Evolutionary conservation across 129 eudicot species (phyloP).

Genomic region (Artemisia argyi): DNA sequence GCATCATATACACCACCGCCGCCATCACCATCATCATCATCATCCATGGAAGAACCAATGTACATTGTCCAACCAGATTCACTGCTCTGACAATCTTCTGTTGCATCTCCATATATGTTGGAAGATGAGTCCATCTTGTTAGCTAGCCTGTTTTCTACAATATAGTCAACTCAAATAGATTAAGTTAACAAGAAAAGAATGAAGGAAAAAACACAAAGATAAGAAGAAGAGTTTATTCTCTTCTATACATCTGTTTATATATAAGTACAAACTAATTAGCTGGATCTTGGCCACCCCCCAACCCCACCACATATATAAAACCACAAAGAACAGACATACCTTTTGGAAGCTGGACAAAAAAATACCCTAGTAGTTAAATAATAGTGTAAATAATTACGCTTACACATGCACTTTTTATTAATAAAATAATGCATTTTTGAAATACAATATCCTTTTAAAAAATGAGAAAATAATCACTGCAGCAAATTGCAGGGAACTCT

Average conservation of each 20-base stretch:
- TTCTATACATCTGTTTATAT: conserved; percentile 38
- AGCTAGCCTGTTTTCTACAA: conserved; percentile 27
- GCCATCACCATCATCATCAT: conserved; percentile 25
- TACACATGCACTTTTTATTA: too few relatives aligned
- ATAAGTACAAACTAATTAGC: conserved; percentile 40
- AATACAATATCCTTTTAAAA: too few relatives aligned
- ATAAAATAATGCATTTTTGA: too few relatives aligned
- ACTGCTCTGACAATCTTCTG: conserved; percentile 56
- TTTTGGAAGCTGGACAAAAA: conserved; percentile 37
- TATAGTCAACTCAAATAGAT: conserved; percentile 31
- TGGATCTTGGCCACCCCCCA: conserved; percentile 42
- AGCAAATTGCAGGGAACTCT: too few relatives aligned
- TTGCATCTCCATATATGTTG: conserved; percentile 45
- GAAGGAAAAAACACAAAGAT: conserved; percentile 24
- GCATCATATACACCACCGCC: conserved; percentile 15
- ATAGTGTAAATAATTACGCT: too few relatives aligned
- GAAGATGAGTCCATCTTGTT: conserved; percentile 56
- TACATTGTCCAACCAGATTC: conserved; percentile 76
- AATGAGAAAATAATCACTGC: too few relatives aligned
- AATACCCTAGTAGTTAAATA: conserved; percentile 23
- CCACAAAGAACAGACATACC: conserved; percentile 54
- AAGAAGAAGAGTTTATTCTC: conserved; percentile 45
- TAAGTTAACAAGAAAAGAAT: conserved; percentile 11
- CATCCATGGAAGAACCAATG: conserved; percentile 48
- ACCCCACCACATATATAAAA: conserved; percentile 28